phyloP scores from a whole-genome alignment of 1,139 yeast genomes.

The Candida pseudoviswanathii region DNA sequence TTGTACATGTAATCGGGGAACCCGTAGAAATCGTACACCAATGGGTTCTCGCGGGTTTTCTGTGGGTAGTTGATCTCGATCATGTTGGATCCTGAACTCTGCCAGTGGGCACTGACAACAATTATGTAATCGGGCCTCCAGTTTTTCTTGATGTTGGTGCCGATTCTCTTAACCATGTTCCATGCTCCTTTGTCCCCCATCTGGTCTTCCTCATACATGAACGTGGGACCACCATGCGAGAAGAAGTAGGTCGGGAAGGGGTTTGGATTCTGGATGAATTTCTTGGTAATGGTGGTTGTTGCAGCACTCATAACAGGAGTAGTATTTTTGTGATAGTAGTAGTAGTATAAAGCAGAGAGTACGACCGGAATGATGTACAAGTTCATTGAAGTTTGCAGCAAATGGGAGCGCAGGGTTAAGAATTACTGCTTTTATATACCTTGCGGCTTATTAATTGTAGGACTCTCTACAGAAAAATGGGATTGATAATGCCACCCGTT shows the following conservation, averaged over 20 bases:
- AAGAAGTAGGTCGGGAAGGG: constrained; percentile 63
- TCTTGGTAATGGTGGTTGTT: constrained; percentile 9
- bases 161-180: constrained; percentile 50
- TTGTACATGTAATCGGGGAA: constrained; percentile 66
- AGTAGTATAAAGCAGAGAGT: constrained; percentile 1
- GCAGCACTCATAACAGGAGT: background rate
- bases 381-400: background rate
- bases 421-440: background rate
- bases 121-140: constrained; percentile 66
- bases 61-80: constrained; percentile 54
- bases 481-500: background rate
- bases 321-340: background rate
- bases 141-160: constrained; percentile 46
- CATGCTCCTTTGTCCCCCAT: constrained; percentile 61
- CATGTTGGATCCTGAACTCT: constrained; percentile 41
- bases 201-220: constrained; percentile 52
- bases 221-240: constrained; percentile 81
- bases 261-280: constrained; percentile 18
- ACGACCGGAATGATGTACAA: constrained; percentile 1
- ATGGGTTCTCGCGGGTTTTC: constrained; percentile 22
- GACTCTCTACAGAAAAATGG: no score
- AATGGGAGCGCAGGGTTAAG: background rate
- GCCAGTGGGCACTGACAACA: constrained; percentile 80
- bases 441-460: no score
- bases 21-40: constrained; percentile 74